phyloP scores from a whole-genome alignment of 129 eudicot species.

The Saussurea involucrata region DNA sequence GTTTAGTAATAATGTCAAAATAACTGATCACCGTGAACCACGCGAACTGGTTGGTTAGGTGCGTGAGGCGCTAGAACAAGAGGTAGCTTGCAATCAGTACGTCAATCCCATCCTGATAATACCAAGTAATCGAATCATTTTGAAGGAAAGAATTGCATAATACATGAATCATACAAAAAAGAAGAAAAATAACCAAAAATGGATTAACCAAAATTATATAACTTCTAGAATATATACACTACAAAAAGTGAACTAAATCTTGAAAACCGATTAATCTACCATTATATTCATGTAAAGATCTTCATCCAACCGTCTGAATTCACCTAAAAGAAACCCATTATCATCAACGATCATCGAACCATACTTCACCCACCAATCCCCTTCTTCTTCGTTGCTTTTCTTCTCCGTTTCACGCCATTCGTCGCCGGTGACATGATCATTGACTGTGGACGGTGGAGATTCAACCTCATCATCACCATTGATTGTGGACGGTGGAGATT shows the following conservation, averaged over 20 bases:
- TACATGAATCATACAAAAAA: no score
- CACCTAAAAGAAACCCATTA: conserved; percentile 15
- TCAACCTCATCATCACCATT: neutral
- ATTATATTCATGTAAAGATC: conserved; percentile 1
- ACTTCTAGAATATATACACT: neutral
- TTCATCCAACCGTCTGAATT: conserved; percentile 12
- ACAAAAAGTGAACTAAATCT: neutral
- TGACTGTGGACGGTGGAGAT: neutral
- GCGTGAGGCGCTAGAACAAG: no score
- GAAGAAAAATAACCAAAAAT: neutral
- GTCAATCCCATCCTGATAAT: no score
- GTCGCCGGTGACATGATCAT: neutral
- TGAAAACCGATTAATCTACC: neutral
- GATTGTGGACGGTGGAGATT: neutral
- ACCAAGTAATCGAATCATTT: no score
- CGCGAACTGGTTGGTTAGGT: no score
- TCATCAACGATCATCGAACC: conserved; percentile 4
- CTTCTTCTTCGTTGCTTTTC: neutral
- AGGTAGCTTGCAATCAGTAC: no score
- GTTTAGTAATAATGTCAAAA: neutral
- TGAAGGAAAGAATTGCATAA: no score
- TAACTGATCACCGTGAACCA: no score
- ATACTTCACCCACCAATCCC: neutral
- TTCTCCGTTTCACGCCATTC: neutral
- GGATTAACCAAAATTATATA: neutral